These are phyloP conservation scores for Pestalotiopsis sp. DNA, from an alignment of 2,329 filamentous ascomycete genomes.

Conservation along the genomic window DNA sequence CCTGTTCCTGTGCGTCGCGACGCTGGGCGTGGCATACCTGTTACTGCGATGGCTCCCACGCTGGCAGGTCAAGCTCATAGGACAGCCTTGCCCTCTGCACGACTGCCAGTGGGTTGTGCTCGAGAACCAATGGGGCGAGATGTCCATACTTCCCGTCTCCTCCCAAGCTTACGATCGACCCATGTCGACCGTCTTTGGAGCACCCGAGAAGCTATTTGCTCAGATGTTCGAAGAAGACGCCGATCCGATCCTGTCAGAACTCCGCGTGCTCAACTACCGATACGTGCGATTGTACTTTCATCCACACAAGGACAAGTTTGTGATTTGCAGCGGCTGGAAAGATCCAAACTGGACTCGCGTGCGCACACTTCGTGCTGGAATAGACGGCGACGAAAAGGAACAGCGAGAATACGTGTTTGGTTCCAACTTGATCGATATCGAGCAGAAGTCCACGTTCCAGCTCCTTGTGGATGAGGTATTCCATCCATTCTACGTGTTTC, in stretches of 20 bases:
- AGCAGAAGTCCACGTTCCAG: slow-evolving; percentile 81
- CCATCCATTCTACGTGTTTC: slow-evolving; percentile 98
- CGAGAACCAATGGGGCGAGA: slow-evolving; percentile 97
- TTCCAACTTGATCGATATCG: slow-evolving; percentile 86
- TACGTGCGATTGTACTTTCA: slow-evolving; percentile 94
- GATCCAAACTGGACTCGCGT: slow-evolving; percentile 86
- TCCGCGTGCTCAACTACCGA: slow-evolving; percentile 85
- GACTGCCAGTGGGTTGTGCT: slow-evolving; percentile 90
- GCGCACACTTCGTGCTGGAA: slow-evolving; percentile 70
- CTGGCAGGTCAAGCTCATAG: slow-evolving; percentile 78
- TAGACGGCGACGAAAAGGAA: slow-evolving; percentile 86
- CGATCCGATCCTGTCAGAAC: slow-evolving; percentile 73
- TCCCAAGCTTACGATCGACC: slow-evolving; percentile 53
- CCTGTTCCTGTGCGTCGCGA: slow-evolving; percentile 66
- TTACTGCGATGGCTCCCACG: slow-evolving; percentile 86
- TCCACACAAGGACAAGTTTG: slow-evolving; percentile 83
- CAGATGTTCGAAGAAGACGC: slow-evolving; percentile 64
- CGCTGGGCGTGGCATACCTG: slow-evolving; percentile 78
- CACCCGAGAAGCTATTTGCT: slow-evolving; percentile 58
- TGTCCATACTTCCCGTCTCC: slow-evolving; percentile 72
- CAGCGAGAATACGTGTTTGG: slow-evolving; percentile 86
- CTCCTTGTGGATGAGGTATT: slow-evolving; percentile 91
- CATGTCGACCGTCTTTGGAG: slow-evolving; percentile 66
- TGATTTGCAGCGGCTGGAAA: slow-evolving; percentile 88
- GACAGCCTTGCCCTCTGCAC: slow-evolving; percentile 65